A percentile compares a stretch with the other conserved stretches of the same genome.
phyloP scores from a whole-genome alignment of 768 basidiomycete species.

The Kwoniella dendrophila region DNA sequence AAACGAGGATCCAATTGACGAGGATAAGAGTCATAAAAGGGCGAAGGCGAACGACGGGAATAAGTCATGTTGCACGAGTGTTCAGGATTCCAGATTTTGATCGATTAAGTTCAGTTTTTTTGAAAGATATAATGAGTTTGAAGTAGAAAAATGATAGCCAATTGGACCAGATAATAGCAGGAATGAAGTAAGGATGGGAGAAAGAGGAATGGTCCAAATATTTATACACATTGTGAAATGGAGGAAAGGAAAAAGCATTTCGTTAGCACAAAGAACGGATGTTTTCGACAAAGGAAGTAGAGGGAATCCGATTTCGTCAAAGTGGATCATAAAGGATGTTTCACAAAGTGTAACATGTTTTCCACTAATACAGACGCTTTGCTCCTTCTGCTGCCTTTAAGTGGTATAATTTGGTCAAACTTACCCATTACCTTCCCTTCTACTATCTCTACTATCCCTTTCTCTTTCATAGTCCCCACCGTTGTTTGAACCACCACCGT shows the following conservation, averaged over 20 bases:
- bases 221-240: too few species aligned
- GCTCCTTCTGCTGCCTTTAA: too few species aligned
- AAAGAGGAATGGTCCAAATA: neutral
- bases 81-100: too few species aligned
- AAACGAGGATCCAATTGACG: neutral
- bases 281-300: constrained; percentile 6
- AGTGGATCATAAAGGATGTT: constrained; percentile 2
- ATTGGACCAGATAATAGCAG: neutral
- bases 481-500: too few species aligned
- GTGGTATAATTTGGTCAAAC: too few species aligned
- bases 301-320: constrained; percentile 2
- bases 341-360: too few species aligned
- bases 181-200: neutral
- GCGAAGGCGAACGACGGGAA: constrained; percentile 10
- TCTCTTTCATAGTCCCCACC: constrained; percentile 12
- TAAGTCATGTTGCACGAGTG: too few species aligned
- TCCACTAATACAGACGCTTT: too few species aligned
- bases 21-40: neutral
- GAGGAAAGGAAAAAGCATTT: neutral
- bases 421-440: constrained; percentile 9
- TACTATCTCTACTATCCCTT: constrained; percentile 10
- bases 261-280: constrained; percentile 13
- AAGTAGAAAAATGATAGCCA: too few species aligned
- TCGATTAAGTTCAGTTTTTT: too few species aligned
- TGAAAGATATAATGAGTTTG: too few species aligned